phyloP scores from a whole-genome alignment of 441 rosid genomes.

The Flueggea neowawraea region DNA sequence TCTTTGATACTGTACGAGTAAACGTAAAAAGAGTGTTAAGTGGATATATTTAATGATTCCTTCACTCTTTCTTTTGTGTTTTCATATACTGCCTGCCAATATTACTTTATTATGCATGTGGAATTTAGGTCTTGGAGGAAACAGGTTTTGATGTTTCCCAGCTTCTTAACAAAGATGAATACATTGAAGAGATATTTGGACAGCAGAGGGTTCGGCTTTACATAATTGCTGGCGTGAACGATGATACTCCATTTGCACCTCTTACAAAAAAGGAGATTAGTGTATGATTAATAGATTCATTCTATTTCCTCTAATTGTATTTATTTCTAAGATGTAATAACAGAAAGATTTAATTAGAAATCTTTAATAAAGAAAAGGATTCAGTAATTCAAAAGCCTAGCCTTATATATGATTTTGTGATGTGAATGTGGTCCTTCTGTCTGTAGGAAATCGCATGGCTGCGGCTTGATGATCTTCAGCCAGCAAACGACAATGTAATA shows the following conservation, averaged over 20 bases:
- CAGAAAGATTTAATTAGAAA: not conserved
- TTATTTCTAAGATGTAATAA: not conserved
- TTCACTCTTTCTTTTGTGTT: too few relatives aligned
- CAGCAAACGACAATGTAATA: constrained; percentile 74
- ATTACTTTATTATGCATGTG: not conserved
- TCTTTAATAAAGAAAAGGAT: too few relatives aligned
- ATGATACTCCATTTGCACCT: constrained; percentile 88
- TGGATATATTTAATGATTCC: too few relatives aligned
- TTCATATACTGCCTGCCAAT: too few relatives aligned
- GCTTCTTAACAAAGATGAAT: constrained; percentile 77
- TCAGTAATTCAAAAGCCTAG: too few relatives aligned
- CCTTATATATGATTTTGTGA: not conserved
- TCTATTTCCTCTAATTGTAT: not conserved
- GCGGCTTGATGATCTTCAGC: constrained; percentile 80
- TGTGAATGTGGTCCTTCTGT: constrained; percentile 11
- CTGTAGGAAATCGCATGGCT: constrained; percentile 97
- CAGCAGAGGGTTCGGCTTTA: constrained; percentile 96
- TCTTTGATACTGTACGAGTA: too few relatives aligned
- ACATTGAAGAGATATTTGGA: constrained; percentile 83
- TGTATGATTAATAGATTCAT: constrained; percentile 40
- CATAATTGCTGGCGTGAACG: constrained; percentile 82
- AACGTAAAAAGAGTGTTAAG: too few relatives aligned
- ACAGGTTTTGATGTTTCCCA: constrained; percentile 89
- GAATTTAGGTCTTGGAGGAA: constrained; percentile 81
- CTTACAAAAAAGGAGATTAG: constrained; percentile 97